Base-by-base conservation (phyloP, 805 yeast genomes). In the Hanseniaspora osmophila region DNA sequence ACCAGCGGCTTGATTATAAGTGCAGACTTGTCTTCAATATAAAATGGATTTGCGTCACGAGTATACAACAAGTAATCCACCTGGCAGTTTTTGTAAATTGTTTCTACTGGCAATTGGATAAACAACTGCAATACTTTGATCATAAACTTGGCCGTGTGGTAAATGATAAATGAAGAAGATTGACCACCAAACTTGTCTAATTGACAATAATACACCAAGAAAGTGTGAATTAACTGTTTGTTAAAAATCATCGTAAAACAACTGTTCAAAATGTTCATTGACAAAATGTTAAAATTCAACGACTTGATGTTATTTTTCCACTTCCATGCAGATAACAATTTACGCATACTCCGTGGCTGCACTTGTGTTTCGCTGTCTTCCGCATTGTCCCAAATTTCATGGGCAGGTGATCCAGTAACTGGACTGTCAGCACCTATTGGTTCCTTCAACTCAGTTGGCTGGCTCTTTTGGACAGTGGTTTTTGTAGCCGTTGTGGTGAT, bases 41-140 rank as follows among this genome's bases (percentile, higher is more conserved):
- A 71, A 52, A 66, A 65, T 46, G 58, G 56, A 42, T 59, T 59
- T n/a, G 15, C n/a, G 7, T 37, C 33, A 4, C 37, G 58, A 6
- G 47, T 51, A 43, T 61, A 58, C 18, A 81, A 53, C 49, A 86
- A 67, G 55, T 75, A 78, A 46, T 76, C 67, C 10, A 86, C 75
- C 59, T 90, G 96, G 13, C 90, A 87, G 51, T 96, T 77, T 49
- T 94, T 70, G 48, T 85, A 71, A 38, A 90, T 61, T 12, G 94
- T 87, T 56, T 90, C 98, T 44, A 87, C 72, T 2, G 98, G 98
- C 49, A 92, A 67, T 57, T 78, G 80, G 46, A 87, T 69, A 49
- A 81, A 75, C 37, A 90, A 68, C 52, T 86, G 94, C 41, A 76
- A 47, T 17, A 81, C 63, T 44, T 82, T 75, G n/a, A 84, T 69